Evolutionary conservation across 345 rosid genomes (phyloP), one percentile per base, ranked within the genome.

Genomic region (Excoecaria agallocha): DNA sequence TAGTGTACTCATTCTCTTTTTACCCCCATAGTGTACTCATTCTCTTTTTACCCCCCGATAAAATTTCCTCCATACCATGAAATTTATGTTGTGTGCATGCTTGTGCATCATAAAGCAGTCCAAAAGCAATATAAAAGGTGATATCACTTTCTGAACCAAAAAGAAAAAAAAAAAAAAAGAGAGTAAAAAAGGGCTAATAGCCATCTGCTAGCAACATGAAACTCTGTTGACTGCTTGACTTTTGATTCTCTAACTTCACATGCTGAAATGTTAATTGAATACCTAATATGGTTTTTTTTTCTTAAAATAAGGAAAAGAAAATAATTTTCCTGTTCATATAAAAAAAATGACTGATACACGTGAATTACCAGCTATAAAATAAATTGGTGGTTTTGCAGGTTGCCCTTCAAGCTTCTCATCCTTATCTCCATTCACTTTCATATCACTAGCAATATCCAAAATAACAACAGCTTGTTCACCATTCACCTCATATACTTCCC

Each of bases 401-500:
- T 86, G 72, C 70, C 88, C 91, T 24, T 68, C 48, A 45, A 77
- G 76, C 77, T 83, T 88, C 67, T 83, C 87, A 74, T 86, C 85
- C 70, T 39, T 77, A 74, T 70, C 86, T 41, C 71, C 81, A 65
- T 55, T 79, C 69, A 79, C 84, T 74, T 86, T 82, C 58, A 61
- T 77, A 72, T 83, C 87, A 69, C 60, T 68, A 74, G 69, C 54
- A 24, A 68, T 70, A 77, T 93, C 99, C 85, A 91, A 85, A 80
- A 93, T 77, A 66, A 96, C 91, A 24, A 91, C 96, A 71, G 86
- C 92, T 13, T 79, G 85, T 72, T 90, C 87, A 69, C 93, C 92
- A 71, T 71, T 86, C 83, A 93, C 91, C 88, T 91, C 96, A 79
- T 82, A 87, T 39, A 96, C 90, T 84, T 87, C 94, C 70, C 99